Evolutionary conservation across 2,329 filamentous ascomycete species (phyloP).

Genomic region (Delphinella strobiligena): DNA sequence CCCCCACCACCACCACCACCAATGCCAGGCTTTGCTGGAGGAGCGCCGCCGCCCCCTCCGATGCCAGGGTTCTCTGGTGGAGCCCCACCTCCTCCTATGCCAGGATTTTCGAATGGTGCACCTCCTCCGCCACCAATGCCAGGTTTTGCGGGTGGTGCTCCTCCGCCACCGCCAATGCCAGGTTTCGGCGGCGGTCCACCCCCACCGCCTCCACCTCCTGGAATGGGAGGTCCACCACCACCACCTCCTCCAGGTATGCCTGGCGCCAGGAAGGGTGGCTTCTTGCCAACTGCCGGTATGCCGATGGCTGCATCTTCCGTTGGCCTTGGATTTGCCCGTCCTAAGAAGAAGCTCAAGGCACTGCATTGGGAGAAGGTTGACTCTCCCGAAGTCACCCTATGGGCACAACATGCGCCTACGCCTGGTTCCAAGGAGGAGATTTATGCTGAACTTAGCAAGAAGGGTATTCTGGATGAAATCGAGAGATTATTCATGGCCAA

Average conservation of each 20-base stretch:
- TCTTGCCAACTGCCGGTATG: conserved; percentile 49
- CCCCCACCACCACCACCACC: conserved; percentile 36
- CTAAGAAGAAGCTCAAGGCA: conserved; percentile 99
- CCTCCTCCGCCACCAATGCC: conserved; percentile 31
- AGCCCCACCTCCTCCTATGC: conserved; percentile 30
- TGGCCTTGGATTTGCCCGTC: conserved; percentile 67
- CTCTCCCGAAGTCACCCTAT: conserved; percentile 78
- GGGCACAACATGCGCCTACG: conserved; percentile 79
- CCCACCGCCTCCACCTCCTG: conserved; percentile 37
- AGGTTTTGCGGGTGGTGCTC: conserved; percentile 27
- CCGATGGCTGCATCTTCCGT: conserved; percentile 44
- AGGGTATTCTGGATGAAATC: conserved; percentile 93
- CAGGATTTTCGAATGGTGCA: conserved; percentile 30
- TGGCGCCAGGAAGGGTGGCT: conserved; percentile 53
- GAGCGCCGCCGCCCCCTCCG: conserved; percentile 29
- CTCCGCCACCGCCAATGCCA: conserved; percentile 31
- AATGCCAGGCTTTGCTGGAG: conserved; percentile 32
- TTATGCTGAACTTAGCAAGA: conserved; percentile 82
- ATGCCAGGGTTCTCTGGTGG: conserved; percentile 33
- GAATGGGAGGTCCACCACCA: conserved; percentile 40
- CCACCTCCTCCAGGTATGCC: conserved; percentile 54
- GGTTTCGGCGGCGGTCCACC: conserved; percentile 29
- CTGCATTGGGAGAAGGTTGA: conserved; percentile 99
- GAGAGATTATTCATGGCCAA: conserved; percentile 97
- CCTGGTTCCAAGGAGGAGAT: conserved; percentile 86